Conservation (phyloP, 176 grass and related monocot species). For the Carex kokanica region DNA sequence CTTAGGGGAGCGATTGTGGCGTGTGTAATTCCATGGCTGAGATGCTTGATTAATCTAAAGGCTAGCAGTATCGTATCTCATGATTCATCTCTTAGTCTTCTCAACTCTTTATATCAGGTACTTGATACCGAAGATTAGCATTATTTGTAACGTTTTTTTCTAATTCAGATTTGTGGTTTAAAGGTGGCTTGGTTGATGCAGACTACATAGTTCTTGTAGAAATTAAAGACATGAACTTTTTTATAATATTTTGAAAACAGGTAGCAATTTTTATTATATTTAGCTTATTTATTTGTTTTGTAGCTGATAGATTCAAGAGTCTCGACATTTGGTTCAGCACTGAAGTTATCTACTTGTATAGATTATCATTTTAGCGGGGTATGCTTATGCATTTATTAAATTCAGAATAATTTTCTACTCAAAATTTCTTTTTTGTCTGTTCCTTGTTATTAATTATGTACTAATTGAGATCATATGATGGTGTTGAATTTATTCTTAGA, state of each 20-base stretch:
- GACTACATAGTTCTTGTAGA: not conserved
- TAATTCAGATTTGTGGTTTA: not conserved
- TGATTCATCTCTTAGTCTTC: constrained; percentile 64
- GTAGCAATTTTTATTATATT: not conserved
- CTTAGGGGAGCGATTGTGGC: constrained; percentile 55
- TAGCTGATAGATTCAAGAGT: constrained; percentile 90
- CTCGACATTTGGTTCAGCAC: constrained; percentile 63
- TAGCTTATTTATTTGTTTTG: constrained; percentile 12
- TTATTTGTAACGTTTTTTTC: not conserved
- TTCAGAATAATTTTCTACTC: not conserved
- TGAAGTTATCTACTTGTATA: constrained; percentile 68
- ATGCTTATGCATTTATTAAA: constrained; percentile 25
- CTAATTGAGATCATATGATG: not conserved
- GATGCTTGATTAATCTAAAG: constrained; percentile 63
- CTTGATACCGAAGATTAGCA: not conserved
- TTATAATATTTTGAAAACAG: not conserved
- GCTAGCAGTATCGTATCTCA: constrained; percentile 78
- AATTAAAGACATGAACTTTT: not conserved
- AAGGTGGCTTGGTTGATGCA: not conserved
- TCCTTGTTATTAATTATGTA: not conserved
- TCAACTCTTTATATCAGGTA: constrained; percentile 93
- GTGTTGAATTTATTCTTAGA: constrained; percentile 39
- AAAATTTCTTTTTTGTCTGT: no score
- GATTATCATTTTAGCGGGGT: constrained; percentile 67
- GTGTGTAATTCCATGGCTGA: constrained; percentile 78